Base-by-base conservation (phyloP, 495 filamentous ascomycete species). In the Aspergillus diversus region DNA sequence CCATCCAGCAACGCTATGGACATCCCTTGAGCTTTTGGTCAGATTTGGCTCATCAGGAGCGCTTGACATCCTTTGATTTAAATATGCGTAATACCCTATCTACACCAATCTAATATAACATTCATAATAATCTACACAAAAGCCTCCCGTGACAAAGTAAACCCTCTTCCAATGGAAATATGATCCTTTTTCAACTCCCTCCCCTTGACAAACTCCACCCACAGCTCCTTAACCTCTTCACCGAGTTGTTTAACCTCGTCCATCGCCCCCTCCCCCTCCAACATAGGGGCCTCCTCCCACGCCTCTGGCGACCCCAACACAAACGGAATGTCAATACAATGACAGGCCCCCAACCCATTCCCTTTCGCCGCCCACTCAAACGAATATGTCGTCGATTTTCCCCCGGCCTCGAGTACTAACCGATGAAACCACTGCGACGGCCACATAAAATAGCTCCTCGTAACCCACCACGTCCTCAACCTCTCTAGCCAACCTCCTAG, bases 311-410 rank as follows among this genome's bases (percentile, higher is more conserved):
- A 33, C 52, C 52, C 52, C 12, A 55, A 21, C 5, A 55, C 32
- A 21, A 55, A 55, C 9, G 52, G 52, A 55, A 55, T 55, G 37
- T 55, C 52, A 34, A 55, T 21, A 37, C 52, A 55, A 35, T 55
- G 52, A 7, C 52, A 55, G 4, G 52, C 32, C 7, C 31, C 52
- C 31, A 55, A 21, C 5, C 5, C 12, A 55, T 37, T 55, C 52
- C 52, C 32, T 1, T 15, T 15, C 52, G 46, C 46, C 12, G 8
- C 17, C 46, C 46, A 49, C 17, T 8, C 46, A 16, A 49, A 49
- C 15, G 46, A 49, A 49, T 49, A 49, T 8, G 46, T 49, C 15
- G 15, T 49, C 13, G 46, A 49, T 1, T 12, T 17, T 5, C 52
- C 32, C 7, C 3, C 52, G 4, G 34, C 31, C 15, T 16, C 15